Evolutionary conservation across 208 protist genomes (phyloP), one percentile per base, ranked within the genome.

Genomic region (Wallacemonas sp.): DNA sequence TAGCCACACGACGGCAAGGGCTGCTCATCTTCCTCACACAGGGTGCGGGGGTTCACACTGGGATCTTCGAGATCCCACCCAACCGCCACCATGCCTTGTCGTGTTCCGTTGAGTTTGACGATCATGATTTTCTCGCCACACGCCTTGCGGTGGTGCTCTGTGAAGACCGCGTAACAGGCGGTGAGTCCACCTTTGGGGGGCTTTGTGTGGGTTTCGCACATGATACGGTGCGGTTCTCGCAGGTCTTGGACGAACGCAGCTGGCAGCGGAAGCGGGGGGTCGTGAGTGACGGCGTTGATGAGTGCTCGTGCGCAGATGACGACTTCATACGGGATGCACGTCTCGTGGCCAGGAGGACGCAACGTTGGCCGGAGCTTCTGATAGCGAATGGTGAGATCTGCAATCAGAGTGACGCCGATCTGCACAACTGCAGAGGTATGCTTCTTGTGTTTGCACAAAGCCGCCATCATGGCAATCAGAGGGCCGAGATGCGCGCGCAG

Each of bases 401-500:
- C 81, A 9, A 96, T 69, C 15, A 96, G 59, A 6, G 76, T 86
- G n/a, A 93, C 83, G 36, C 87, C 90, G 39, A 91, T 81, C 62
- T 96, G 90, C 36, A 93, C 87, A 9, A 92, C 77, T 5, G 79
- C 75, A 33, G 78, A 88, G 15, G 76, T 74, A 69, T 89, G 84
- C 60, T 83, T 83, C 36, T 84, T 76, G 34, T 72, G 74, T 22
- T 66, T 65, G 71, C 90, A 96, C 33, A 96, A 42, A 19, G 71
- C 69, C n/a, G 69, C 69, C 73, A 93, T 91, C 83, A 92, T 90
- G 33, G 70, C 37, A 17, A 88, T 63, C 46, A 92, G 64, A 6
- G 90, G 90, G 0, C 27, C 64, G 39, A 93, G 70, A 42, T 89
- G 79, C 37, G 76, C 73, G 9, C 65, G 69, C 24, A 96, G 76